phyloP scores from a whole-genome alignment of 345 rosid genomes.

The Brassica incana region DNA sequence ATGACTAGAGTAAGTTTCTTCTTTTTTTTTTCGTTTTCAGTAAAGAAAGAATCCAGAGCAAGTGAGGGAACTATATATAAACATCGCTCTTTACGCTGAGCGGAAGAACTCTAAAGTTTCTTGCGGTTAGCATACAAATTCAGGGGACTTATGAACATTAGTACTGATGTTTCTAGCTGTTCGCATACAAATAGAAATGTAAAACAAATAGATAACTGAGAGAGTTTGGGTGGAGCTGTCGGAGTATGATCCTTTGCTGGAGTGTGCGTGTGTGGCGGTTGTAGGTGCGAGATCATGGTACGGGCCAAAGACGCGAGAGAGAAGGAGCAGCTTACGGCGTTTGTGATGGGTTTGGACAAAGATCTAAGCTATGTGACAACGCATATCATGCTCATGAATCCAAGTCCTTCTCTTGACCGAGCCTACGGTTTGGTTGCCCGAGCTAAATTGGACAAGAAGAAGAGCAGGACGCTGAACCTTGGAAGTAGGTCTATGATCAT shows the following conservation, averaged over 20 bases:
- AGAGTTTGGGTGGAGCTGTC: too few relatives aligned
- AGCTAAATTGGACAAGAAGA: not conserved
- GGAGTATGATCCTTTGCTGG: too few relatives aligned
- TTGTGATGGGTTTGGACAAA: conserved; percentile 8
- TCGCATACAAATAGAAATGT: too few relatives aligned
- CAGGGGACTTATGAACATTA: too few relatives aligned
- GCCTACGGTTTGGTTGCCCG: not conserved
- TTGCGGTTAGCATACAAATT: too few relatives aligned
- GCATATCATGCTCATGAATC: conserved; percentile 1
- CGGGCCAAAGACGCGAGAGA: conserved; percentile 19
- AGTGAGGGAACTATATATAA: too few relatives aligned
- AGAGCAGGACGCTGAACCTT: not conserved
- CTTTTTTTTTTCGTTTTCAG: not conserved
- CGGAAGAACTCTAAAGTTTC: too few relatives aligned
- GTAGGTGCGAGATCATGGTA: not conserved
- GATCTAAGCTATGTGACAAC: not conserved
- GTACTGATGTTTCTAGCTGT: too few relatives aligned
- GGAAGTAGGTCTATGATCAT: not conserved
- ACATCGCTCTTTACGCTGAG: too few relatives aligned
- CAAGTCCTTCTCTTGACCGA: conserved; percentile 13
- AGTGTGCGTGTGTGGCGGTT: too few relatives aligned
- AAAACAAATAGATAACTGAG: too few relatives aligned
- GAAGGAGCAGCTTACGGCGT: conserved; percentile 11
- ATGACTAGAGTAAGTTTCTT: conserved; percentile 7
- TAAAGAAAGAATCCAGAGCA: not conserved